Evolutionary conservation across 129 eudicot genomes (phyloP).

Genomic region (Escallonia rubra): DNA sequence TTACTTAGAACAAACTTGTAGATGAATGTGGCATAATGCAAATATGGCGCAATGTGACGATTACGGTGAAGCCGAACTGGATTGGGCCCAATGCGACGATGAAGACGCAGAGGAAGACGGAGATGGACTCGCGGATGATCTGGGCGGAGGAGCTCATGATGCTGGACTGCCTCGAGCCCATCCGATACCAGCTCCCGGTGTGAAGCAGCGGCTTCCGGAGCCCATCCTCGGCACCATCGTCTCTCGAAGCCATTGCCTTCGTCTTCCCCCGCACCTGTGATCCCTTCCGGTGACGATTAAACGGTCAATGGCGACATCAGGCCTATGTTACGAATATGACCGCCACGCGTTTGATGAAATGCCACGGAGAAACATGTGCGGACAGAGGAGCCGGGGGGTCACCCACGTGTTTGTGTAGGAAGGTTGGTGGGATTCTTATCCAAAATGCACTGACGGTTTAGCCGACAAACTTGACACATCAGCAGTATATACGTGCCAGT

Average conservation of each 20-base stretch:
- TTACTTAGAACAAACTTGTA: no score
- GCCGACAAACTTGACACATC: no score
- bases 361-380: conserved; percentile 20
- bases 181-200: conserved; percentile 80
- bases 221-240: conserved; percentile 25
- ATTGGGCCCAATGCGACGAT: conserved; percentile 77
- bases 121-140: conserved; percentile 52
- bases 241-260: conserved; percentile 15
- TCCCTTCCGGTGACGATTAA: background rate
- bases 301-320: conserved; percentile 10
- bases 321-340: conserved; percentile 3
- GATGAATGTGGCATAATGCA: no score
- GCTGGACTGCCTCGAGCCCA: conserved; percentile 66
- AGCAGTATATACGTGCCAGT: no score
- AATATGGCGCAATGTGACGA: no score
- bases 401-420: no score
- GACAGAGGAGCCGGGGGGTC: background rate
- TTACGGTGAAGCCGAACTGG: conserved; percentile 76
- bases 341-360: conserved; percentile 25
- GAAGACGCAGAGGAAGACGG: conserved; percentile 60
- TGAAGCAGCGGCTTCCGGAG: conserved; percentile 44
- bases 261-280: no score
- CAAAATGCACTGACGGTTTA: no score
- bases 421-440: no score
- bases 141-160: conserved; percentile 55